These are phyloP conservation scores for Camellia japonica DNA, from an alignment of 148 eudicot genomes.

Conservation along the genomic window DNA sequence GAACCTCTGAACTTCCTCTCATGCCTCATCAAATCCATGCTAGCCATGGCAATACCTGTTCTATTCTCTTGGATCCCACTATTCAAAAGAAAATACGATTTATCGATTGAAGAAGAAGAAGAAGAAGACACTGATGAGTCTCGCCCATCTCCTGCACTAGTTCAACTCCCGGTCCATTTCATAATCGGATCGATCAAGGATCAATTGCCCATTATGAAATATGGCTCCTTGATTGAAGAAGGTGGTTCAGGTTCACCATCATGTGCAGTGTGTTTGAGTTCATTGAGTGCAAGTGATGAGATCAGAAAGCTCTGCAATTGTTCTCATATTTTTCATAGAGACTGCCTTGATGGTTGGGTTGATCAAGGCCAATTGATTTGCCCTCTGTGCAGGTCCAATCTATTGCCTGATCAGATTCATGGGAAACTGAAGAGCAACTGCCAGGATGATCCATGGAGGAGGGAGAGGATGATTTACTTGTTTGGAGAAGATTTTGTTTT, in stretches of 20 bases:
- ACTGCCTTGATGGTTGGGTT: slow-evolving; percentile 27
- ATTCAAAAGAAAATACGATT: background rate
- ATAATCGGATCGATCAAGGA: slow-evolving; percentile 10
- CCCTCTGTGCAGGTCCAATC: slow-evolving; percentile 24
- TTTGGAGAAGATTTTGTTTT: slow-evolving; percentile 19
- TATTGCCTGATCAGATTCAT: background rate
- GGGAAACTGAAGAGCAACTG: too few species aligned
- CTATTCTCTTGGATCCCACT: background rate
- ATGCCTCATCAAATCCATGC: background rate
- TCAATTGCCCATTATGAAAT: slow-evolving; percentile 16
- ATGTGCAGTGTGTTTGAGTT: slow-evolving; percentile 28
- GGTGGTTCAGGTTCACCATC: background rate
- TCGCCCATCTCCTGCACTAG: slow-evolving; percentile 6
- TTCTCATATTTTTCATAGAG: slow-evolving; percentile 21
- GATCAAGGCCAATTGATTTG: slow-evolving; percentile 17
- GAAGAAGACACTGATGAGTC: background rate
- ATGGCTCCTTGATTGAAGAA: background rate
- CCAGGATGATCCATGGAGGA: slow-evolving; percentile 17
- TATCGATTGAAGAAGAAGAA: background rate
- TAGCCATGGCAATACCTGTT: background rate
- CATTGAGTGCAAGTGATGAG: slow-evolving; percentile 13
- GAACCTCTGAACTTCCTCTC: background rate
- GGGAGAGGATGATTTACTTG: slow-evolving; percentile 26
- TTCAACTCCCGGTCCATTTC: background rate
- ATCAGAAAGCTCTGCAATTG: slow-evolving; percentile 25